Conservation (phyloP, 73 alveolate species). For the Paramecium sonneborni region DNA sequence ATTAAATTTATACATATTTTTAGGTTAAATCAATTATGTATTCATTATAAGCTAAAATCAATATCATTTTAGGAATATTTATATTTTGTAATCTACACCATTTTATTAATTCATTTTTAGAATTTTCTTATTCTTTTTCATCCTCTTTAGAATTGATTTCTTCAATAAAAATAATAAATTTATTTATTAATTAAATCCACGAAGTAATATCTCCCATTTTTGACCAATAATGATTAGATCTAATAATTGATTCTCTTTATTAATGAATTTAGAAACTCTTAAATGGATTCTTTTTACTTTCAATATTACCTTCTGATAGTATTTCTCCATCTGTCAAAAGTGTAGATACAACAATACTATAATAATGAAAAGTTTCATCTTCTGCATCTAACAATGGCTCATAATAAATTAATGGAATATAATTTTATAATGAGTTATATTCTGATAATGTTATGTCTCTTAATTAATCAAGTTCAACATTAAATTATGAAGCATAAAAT, state of each 20-base stretch:
- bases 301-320: conserved; percentile 38
- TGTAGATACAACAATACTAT: neutral
- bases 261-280: neutral
- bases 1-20: neutral
- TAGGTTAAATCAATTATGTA: neutral
- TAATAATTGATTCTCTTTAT: conserved; percentile 18
- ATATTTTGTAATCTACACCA: conserved; percentile 26
- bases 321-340: conserved; percentile 30
- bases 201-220: conserved; percentile 47
- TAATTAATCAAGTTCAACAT: neutral
- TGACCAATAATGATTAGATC: conserved; percentile 55
- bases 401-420: neutral
- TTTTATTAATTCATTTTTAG: neutral
- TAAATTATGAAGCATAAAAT: neutral
- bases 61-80: conserved; percentile 8
- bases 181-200: conserved; percentile 44
- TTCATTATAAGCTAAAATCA: conserved; percentile 44
- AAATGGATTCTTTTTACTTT: conserved; percentile 17
- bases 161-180: conserved; percentile 34
- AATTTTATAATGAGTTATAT: neutral
- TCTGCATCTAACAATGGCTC: conserved; percentile 1
- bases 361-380: conserved; percentile 43
- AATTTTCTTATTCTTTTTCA: neutral
- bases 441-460: neutral
- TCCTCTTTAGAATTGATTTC: neutral